A percentile compares a stretch with the other conserved stretches of the same genome.
Conservation (phyloP, 768 basidiomycete genomes). For the Phanerochaete sordida region DNA sequence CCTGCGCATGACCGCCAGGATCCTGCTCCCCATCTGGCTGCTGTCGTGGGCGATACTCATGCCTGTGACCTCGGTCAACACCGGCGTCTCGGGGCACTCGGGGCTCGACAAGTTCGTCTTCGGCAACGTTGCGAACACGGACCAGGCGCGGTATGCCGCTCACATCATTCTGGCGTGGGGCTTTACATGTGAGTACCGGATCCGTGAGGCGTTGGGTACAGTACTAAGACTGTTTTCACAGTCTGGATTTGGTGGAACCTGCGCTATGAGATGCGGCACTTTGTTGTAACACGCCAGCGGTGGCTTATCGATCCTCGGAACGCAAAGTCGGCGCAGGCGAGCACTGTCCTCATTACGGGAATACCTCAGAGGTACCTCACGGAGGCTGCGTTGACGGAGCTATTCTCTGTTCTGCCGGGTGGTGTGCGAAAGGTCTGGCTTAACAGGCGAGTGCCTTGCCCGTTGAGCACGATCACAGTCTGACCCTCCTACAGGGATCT, state of each 20-base stretch:
- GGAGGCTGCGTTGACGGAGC: slow-evolving; percentile 49
- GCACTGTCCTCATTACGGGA: slow-evolving; percentile 84
- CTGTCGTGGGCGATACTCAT: slow-evolving; percentile 81
- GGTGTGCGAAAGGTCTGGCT: slow-evolving; percentile 91
- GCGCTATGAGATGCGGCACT: slow-evolving; percentile 64
- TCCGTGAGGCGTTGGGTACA: background rate
- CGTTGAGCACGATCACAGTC: background rate
- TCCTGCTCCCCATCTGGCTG: slow-evolving; percentile 88
- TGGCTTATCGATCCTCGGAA: slow-evolving; percentile 72
- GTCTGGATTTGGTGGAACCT: slow-evolving; percentile 10
- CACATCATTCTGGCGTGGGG: slow-evolving; percentile 72
- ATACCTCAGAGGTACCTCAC: slow-evolving; percentile 63
- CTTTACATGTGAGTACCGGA: slow-evolving; percentile 60
- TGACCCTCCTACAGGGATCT: slow-evolving; percentile 48
- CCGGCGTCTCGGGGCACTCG: slow-evolving; percentile 38
- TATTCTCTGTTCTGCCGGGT: slow-evolving; percentile 80
- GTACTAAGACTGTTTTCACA: background rate
- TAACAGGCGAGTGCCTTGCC: slow-evolving; percentile 52
- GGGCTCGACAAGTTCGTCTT: slow-evolving; percentile 71
- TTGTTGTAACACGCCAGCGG: slow-evolving; percentile 71
- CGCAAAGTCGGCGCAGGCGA: slow-evolving; percentile 75
- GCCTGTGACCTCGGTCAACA: slow-evolving; percentile 58
- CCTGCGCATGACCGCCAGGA: slow-evolving; percentile 71
- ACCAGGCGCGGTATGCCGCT: slow-evolving; percentile 61
- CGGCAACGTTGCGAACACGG: slow-evolving; percentile 60